Percentiles rank a stretch among this genome's conserved stretches.
These are phyloP conservation scores for Massarina eburnea DNA, from an alignment of 2,329 filamentous ascomycete genomes.

Conservation along the genomic window DNA sequence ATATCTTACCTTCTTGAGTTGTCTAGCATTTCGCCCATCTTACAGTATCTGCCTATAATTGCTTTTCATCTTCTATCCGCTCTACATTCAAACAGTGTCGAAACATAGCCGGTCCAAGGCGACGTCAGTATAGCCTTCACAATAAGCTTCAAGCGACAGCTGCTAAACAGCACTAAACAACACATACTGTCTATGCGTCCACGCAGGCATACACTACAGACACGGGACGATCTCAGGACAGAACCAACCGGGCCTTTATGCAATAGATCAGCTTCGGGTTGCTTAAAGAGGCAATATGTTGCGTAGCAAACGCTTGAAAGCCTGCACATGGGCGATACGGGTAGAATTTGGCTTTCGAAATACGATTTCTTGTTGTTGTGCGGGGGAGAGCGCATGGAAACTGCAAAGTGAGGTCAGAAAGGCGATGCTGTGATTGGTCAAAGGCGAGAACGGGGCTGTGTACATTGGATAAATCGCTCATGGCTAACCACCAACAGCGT, in stretches of 20 bases:
- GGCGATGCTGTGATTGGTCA: constrained; percentile 5
- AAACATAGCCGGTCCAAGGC: too few species aligned
- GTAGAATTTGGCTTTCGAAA: constrained; percentile 5
- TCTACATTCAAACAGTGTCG: too few species aligned
- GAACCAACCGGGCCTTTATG: background rate
- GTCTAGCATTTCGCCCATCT: background rate
- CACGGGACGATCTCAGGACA: background rate
- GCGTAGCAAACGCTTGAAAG: background rate
- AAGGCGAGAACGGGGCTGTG: constrained; percentile 6
- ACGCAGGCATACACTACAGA: background rate
- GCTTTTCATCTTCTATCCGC: too few species aligned
- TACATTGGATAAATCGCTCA: constrained; percentile 12
- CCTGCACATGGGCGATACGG: constrained; percentile 1
- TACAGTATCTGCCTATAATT: too few species aligned
- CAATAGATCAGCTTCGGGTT: constrained; percentile 1
- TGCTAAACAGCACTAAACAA: constrained; percentile 4
- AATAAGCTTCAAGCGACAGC: constrained; percentile 6
- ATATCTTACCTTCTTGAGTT: background rate
- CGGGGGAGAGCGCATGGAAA: background rate
- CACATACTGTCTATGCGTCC: constrained; percentile 4
- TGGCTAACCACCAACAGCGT: constrained; percentile 12
- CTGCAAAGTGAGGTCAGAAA: constrained; percentile 7
- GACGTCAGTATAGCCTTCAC: background rate
- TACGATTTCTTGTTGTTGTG: background rate
- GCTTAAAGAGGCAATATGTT: constrained; percentile 3